Conservation (phyloP, 257 asterid genomes). For the Echium plantagineum region DNA sequence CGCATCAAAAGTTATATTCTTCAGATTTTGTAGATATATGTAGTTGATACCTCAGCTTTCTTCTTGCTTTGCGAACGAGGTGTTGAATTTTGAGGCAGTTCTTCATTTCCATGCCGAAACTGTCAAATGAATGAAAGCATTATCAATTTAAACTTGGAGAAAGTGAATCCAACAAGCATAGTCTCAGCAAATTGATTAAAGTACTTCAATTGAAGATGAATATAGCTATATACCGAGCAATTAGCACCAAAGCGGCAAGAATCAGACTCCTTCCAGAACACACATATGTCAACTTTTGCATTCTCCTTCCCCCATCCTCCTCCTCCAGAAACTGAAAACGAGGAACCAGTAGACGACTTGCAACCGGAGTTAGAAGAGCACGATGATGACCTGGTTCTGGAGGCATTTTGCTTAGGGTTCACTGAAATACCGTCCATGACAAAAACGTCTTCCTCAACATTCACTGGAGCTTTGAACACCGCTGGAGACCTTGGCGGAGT, state of each 20-base stretch:
- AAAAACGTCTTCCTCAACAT: constrained; percentile 65
- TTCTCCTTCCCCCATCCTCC: background rate
- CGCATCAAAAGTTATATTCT: background rate
- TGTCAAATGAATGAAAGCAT: constrained; percentile 16
- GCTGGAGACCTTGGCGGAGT: constrained; percentile 21
- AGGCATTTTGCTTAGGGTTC: constrained; percentile 18
- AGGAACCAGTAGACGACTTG: constrained; percentile 17
- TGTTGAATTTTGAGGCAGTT: constrained; percentile 22
- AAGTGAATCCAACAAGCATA: background rate
- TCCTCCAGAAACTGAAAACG: constrained; percentile 13
- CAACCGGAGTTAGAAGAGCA: constrained; percentile 22
- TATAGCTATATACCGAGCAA: constrained; percentile 42
- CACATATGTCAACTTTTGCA: constrained; percentile 23
- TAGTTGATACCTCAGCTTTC: constrained; percentile 38
- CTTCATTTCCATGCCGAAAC: constrained; percentile 57
- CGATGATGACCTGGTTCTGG: constrained; percentile 21
- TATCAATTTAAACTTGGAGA: constrained; percentile 2
- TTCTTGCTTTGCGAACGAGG: constrained; percentile 27
- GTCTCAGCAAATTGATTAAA: constrained; percentile 11
- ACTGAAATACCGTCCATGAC: constrained; percentile 77
- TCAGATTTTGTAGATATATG: background rate
- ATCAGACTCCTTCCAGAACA: constrained; percentile 33
- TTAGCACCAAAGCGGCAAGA: constrained; percentile 42
- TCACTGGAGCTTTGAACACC: constrained; percentile 31
- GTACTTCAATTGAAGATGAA: constrained; percentile 11